Base-by-base conservation (phyloP, 768 basidiomycete genomes). In the Pulveroboletus sp. region DNA sequence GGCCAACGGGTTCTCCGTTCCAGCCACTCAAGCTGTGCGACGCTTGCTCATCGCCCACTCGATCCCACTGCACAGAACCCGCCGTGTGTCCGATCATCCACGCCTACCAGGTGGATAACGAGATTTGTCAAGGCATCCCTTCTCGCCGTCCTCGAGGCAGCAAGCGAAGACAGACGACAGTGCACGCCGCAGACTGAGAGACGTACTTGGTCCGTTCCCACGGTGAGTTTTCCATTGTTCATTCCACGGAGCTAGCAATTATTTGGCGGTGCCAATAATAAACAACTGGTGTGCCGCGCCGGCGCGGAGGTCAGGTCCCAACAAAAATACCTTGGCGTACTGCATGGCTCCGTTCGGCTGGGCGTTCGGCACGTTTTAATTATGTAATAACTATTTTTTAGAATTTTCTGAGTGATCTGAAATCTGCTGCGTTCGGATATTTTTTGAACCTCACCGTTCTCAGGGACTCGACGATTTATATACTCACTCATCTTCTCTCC, bases 141-240 rank as follows among this genome's bases (percentile, higher is more conserved):
- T 67, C 55, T 63, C 46, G 24, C 59, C 56, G 60, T 62, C 65
- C 65, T 67, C 67, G 63, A 67, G 65, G 65, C 50, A 49, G 38
- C 57, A 69, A 67, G 65, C 65, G 65, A 69, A 52, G 40, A 50
- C 61, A 58, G 56, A 53, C 46, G 49, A 47, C 50, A 48, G 51
- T 41, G 53, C 54, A 55, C 46, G 51, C 53, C 38, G 49, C 46
- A 46, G 43, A 42, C 35, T 56, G 50, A 49, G 57, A 50, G 51
- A 43, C 46, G 44, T 53, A 59, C 49, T 54, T 8, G 38, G 21
- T 2, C 32, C 17, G 3, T 56, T 67, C 61, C 38, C 64, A 66
- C 64, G 66, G 66, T 66, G 54, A 64, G 66, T 64, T 65, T 62
- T 62, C 56, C 58, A 56, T 60, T 65, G 57, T 67, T 56, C 60